Evolutionary conservation across 2,329 filamentous ascomycete genomes (phyloP).

Genomic region (Aspergillus fumigatiaffinis): DNA sequence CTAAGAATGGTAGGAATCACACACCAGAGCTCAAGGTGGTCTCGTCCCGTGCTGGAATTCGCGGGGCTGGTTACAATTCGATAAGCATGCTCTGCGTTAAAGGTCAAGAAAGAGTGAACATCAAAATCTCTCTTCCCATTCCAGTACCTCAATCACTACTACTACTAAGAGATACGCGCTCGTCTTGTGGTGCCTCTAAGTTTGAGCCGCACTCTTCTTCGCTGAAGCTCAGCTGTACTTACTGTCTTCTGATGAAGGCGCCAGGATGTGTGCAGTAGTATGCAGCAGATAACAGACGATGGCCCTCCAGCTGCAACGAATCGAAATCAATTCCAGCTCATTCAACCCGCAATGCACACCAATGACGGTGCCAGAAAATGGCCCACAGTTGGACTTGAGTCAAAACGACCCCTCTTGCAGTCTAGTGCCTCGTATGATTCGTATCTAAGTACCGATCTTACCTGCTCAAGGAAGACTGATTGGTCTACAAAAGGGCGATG

Average conservation of each 20-base stretch:
- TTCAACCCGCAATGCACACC: not conserved
- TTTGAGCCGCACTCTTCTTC: not conserved
- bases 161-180: not conserved
- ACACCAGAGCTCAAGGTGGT: not conserved
- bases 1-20: not conserved
- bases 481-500: too few species aligned
- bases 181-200: not conserved
- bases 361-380: not conserved
- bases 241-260: not conserved
- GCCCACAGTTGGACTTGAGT: not conserved
- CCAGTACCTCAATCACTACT: not conserved
- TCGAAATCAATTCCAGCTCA: not conserved
- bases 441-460: not conserved
- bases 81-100: not conserved
- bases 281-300: not conserved
- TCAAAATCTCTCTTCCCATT: not conserved
- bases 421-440: not conserved
- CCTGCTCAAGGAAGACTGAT: too few species aligned
- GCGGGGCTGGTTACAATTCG: not conserved
- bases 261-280: not conserved
- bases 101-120: not conserved
- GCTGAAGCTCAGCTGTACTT: not conserved
- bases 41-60: not conserved
- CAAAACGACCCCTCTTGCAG: not conserved
- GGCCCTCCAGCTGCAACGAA: not conserved